Conservation (phyloP, 2,329 filamentous ascomycete species). For the Cadophora malorum region DNA sequence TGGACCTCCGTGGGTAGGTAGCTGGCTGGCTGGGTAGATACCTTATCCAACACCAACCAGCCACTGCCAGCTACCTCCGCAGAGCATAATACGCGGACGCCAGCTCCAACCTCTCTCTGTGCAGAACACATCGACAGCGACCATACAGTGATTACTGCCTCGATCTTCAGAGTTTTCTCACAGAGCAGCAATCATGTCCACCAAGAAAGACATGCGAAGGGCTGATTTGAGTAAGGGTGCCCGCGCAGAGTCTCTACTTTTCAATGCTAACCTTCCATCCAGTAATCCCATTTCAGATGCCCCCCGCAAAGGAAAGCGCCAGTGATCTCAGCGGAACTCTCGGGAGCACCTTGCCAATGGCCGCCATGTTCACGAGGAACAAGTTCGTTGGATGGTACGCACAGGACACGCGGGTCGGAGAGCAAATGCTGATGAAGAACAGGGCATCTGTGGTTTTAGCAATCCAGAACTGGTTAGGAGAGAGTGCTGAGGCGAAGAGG, state of each 20-base stretch:
- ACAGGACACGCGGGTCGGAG: conserved; percentile 31
- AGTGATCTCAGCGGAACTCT: conserved; percentile 75
- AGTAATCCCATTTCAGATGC: conserved; percentile 91
- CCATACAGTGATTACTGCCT: background rate
- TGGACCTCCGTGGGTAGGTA: too few species aligned
- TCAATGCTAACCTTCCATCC: conserved; percentile 28
- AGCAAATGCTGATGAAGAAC: conserved; percentile 27
- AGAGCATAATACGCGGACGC: too few species aligned
- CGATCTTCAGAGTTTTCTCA: background rate
- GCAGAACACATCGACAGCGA: background rate
- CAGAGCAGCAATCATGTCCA: conserved; percentile 57
- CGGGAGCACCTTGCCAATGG: conserved; percentile 88
- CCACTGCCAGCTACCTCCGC: too few species aligned
- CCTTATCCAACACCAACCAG: too few species aligned
- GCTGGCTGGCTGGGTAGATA: too few species aligned
- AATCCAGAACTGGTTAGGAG: conserved; percentile 78
- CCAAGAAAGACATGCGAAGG: conserved; percentile 78
- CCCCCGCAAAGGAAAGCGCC: conserved; percentile 66
- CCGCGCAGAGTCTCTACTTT: conserved; percentile 26
- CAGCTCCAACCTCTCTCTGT: background rate
- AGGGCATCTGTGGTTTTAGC: conserved; percentile 78
- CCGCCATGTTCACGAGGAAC: conserved; percentile 92
- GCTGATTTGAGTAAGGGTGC: conserved; percentile 69
- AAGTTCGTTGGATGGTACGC: conserved; percentile 73
- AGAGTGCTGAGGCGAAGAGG: conserved; percentile 71